Evolutionary conservation across 2,329 filamentous ascomycete species (phyloP), one percentile per base, ranked within the genome.

Genomic region (Fusarium sterilihyphosum): DNA sequence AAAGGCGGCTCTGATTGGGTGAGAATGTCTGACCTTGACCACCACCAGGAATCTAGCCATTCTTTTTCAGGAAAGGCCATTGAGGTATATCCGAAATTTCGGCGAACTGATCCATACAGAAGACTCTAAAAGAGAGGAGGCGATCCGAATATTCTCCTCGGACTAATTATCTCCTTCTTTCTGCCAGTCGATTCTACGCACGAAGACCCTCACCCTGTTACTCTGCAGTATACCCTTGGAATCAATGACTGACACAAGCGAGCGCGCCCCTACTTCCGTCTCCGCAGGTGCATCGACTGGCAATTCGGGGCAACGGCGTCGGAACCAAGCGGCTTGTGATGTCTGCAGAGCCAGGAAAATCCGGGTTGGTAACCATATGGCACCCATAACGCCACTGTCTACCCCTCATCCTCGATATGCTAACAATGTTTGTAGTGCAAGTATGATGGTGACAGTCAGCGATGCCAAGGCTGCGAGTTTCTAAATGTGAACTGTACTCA

Each of bases 111-210:
- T 24, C 18, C 52, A 70, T 61, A 56, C 59, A 37, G 35, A 13
- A 24, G 29, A 12, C 12, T 53, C 31, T 54, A 38, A 65, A 47
- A 41, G 37, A 26, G 33, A 67, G 38, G 8, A 60, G 38, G 16
- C 65, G 43, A 67, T 75, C 74, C 74, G 75, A 77, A 24, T 29
- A 76, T 77, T 77, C 73, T 77, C 75, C 75, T 77, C 49, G 54
- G 65, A 60, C 33, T 35, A 35, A 35, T 16, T 29, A 44, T 64
- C 12, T 50, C 29, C 8, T 40, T 3, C 8, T 5, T n/a, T 44
- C 3, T 14, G 20, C 6, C 20, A 37, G 12, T 13, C 13, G 16
- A 3, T 9, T 35, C 13, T 16, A 35, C 29, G n/a, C 18, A 9
- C 26, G 8, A 3, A 26, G 24, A 26, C 18, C 24, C 18, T 35